Evolutionary conservation across 331 rosid genomes (phyloP).

Genomic region (Acacia pycnantha): DNA sequence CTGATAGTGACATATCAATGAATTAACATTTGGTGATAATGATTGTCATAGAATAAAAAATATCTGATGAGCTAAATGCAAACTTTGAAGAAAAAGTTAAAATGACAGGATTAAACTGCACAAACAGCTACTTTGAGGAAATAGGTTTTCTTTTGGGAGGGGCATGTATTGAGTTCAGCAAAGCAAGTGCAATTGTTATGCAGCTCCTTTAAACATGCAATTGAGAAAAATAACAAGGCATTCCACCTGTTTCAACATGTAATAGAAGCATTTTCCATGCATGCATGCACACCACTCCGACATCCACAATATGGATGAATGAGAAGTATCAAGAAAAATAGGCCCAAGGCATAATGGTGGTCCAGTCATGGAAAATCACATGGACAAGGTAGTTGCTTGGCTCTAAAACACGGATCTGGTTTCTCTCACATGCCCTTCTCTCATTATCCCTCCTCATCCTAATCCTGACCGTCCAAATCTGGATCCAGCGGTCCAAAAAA

Average conservation of each 20-base stretch:
- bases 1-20: background rate
- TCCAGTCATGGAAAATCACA: conserved; percentile 25
- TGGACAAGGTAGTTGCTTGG: conserved; percentile 2
- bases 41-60: background rate
- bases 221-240: background rate
- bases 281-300: background rate
- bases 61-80: background rate
- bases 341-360: background rate
- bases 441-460: too few relatives aligned
- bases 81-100: background rate
- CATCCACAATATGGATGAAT: background rate
- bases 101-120: background rate
- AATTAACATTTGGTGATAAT: background rate
- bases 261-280: background rate
- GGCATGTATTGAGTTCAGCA: background rate
- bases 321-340: conserved; percentile 3
- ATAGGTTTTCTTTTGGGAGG: background rate
- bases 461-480: too few relatives aligned
- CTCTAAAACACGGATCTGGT: conserved; percentile 19
- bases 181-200: background rate
- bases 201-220: background rate
- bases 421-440: too few relatives aligned
- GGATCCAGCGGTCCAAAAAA: too few relatives aligned
- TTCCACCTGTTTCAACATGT: background rate
- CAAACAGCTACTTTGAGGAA: background rate